Evolutionary conservation across 768 basidiomycete species (phyloP), one percentile per base, ranked within the genome.

Genomic region (Thelephora aurantiotincta): DNA sequence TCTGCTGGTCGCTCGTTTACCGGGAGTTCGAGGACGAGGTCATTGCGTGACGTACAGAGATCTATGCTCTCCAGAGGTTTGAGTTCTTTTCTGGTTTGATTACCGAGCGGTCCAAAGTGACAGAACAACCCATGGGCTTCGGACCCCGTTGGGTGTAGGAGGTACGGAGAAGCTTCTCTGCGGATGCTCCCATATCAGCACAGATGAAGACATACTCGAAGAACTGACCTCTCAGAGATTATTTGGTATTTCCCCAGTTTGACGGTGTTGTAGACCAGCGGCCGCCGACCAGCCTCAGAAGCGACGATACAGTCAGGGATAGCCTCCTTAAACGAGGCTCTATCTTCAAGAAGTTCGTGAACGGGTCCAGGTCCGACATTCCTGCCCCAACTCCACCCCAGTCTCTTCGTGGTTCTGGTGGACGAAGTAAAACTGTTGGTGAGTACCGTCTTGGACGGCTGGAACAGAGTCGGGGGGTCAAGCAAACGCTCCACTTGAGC

Each of bases 301-400:
- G 51, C n/a, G 22, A 54, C 50, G 7, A 58, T 51, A 2, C 63
- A 63, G 0, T 51, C 54, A 11, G 57, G 49, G 30, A 57, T 50
- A 2, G 73, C 68, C 54, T 89, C 87, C 57, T 83, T 87, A 60
- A 68, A 89, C 74, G 82, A 90, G 1, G 73, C 75, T 44, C 84
- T 63, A 52, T 91, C 88, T 57, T 91, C 88, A 37, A 73, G 62
- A 33, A 88, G 60, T 50, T 88, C 80, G 85, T 86, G 90, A 5
- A 86, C 55, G 1, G 86, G 84, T 0, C 88, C 87, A 2, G 75
- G 59, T 3, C 86, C 84, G 12, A 83, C 74, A 52, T 83, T 85
- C 55, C 74, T 77, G 0, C 81, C 77, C 80, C 79, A 84, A 0
- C 80, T 68, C 55, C 78, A 84, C 54, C 71, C 78, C 7, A 82